Evolutionary conservation across 2,329 filamentous ascomycete genomes (phyloP).

Genomic region (Fulvia fulva): DNA sequence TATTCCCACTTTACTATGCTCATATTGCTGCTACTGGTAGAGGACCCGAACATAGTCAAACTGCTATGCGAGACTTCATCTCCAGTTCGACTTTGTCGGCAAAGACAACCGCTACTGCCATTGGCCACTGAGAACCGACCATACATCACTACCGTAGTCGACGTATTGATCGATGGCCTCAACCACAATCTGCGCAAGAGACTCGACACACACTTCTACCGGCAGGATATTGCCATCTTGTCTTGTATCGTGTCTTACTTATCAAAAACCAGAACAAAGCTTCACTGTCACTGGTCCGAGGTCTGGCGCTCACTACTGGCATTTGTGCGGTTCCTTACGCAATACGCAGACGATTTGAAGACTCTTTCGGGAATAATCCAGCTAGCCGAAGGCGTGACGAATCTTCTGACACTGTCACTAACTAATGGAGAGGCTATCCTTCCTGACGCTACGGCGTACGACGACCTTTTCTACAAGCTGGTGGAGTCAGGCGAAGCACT

Average conservation of each 20-base stretch:
- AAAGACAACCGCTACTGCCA: conserved; percentile 81
- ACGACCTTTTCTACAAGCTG: conserved; percentile 97
- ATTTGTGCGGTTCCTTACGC: conserved; percentile 84
- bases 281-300: conserved; percentile 91
- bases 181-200: conserved; percentile 88
- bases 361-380: conserved; percentile 64
- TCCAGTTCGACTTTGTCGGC: conserved; percentile 77
- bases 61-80: conserved; percentile 74
- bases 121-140: conserved; percentile 65
- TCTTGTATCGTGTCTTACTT: conserved; percentile 80
- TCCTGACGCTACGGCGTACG: conserved; percentile 80
- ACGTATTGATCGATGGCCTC: conserved; percentile 83
- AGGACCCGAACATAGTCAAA: conserved; percentile 79
- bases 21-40: conserved; percentile 78
- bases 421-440: conserved; percentile 87
- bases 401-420: conserved; percentile 77
- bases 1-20: conserved; percentile 85
- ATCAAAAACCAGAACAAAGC: conserved; percentile 72
- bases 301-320: conserved; percentile 86
- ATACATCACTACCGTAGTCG: conserved; percentile 71
- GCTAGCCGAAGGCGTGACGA: conserved; percentile 73
- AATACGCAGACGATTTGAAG: conserved; percentile 75
- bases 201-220: conserved; percentile 70
- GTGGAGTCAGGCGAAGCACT: conserved; percentile 86
- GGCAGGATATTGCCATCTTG: conserved; percentile 73